phyloP scores from a whole-genome alignment of 1,139 yeast species.

The Lodderomyces theae region DNA sequence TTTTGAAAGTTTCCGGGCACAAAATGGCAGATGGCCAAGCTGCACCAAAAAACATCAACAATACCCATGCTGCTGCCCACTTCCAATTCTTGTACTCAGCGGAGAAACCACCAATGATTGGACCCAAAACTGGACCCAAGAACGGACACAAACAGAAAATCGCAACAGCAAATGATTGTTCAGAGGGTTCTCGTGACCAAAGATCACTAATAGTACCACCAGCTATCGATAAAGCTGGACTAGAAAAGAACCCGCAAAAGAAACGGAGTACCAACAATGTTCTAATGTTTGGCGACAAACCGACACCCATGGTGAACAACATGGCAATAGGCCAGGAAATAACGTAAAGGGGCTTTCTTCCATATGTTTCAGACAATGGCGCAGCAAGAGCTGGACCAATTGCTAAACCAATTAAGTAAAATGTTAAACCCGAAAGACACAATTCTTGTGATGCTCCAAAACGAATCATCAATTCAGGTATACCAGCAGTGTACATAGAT shows the following conservation, averaged over 20 bases:
- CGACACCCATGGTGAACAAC: constrained; percentile 77
- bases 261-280: constrained; percentile 68
- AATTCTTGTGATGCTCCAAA: constrained; percentile 57
- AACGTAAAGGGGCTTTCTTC: constrained; percentile 64
- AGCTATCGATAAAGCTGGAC: constrained; percentile 84
- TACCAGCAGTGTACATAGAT: constrained; percentile 63
- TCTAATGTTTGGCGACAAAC: constrained; percentile 55
- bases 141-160: constrained; percentile 68
- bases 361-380: constrained; percentile 72
- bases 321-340: constrained; percentile 63
- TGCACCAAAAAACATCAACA: constrained; percentile 69
- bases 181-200: constrained; percentile 54
- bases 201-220: constrained; percentile 83
- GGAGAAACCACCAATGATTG: constrained; percentile 78
- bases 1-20: constrained; percentile 72
- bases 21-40: constrained; percentile 54
- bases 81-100: constrained; percentile 68
- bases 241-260: constrained; percentile 74
- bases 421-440: constrained; percentile 64
- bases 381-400: constrained; percentile 75
- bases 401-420: constrained; percentile 69
- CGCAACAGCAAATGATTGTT: constrained; percentile 67
- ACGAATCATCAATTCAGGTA: constrained; percentile 45
- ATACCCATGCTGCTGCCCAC: constrained; percentile 75
- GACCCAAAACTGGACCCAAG: constrained; percentile 81